A percentile compares a stretch with the other conserved stretches of the same genome.
These are phyloP conservation scores for Bassia scoparia DNA, from an alignment of 148 eudicot genomes.

Conservation along the genomic window DNA sequence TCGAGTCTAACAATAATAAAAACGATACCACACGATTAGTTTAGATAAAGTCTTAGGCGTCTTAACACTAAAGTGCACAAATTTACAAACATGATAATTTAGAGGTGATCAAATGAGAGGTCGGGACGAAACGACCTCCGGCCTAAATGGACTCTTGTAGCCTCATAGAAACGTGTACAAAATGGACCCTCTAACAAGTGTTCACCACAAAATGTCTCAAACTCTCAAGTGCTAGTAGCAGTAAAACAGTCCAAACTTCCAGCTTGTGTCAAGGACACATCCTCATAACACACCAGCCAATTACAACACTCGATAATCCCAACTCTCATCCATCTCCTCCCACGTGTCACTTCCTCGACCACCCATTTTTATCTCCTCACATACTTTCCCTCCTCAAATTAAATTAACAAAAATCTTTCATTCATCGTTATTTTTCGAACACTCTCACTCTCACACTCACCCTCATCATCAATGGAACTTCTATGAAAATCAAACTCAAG, in stretches of 20 bases:
- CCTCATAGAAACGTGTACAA: no score
- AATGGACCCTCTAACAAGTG: no score
- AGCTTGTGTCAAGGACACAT: conserved; percentile 16
- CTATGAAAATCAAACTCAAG: conserved; percentile 15
- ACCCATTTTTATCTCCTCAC: conserved; percentile 13
- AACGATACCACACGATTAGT: no score
- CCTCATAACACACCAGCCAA: conserved; percentile 25
- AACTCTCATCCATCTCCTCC: conserved; percentile 24
- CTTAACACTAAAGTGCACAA: no score
- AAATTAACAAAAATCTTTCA: not conserved
- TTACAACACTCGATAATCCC: conserved; percentile 24
- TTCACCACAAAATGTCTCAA: no score
- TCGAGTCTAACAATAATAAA: no score
- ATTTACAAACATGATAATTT: no score
- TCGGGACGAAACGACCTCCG: no score
- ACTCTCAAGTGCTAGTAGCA: no score
- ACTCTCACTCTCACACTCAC: not conserved
- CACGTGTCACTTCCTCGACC: conserved; percentile 35
- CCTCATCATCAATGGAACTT: not conserved
- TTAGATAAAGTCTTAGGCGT: no score
- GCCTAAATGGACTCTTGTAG: no score
- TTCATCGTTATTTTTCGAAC: not conserved
- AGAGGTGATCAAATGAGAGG: no score
- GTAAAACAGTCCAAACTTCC: not conserved
- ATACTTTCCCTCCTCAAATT: not conserved